These are phyloP conservation scores for Leishmania amazonensis DNA, from an alignment of 208 protist genomes.

Conservation along the genomic window DNA sequence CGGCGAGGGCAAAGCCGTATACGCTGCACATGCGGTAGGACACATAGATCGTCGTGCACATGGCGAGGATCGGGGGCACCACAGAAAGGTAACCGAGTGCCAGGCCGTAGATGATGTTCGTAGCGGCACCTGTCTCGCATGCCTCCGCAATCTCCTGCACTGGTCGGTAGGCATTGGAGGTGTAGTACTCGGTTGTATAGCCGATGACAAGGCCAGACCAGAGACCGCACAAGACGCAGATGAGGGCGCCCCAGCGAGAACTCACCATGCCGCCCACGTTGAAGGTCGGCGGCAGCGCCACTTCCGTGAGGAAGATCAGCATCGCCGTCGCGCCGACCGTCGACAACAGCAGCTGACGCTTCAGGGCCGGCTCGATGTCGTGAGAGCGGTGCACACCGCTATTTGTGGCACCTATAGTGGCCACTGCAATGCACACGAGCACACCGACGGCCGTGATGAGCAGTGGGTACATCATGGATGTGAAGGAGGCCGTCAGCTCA, in stretches of 20 bases:
- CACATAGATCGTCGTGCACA: slow-evolving; percentile 86
- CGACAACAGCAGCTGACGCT: slow-evolving; percentile 80
- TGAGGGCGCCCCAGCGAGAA: slow-evolving; percentile 64
- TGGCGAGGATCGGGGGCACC: slow-evolving; percentile 88
- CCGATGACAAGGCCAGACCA: slow-evolving; percentile 89
- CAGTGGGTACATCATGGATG: slow-evolving; percentile 90
- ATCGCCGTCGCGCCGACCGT: slow-evolving; percentile 71
- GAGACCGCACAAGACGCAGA: slow-evolving; percentile 82
- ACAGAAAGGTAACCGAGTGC: slow-evolving; percentile 94
- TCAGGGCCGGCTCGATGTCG: slow-evolving; percentile 82
- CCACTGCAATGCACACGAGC: slow-evolving; percentile 75
- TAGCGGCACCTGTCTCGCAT: slow-evolving; percentile 88
- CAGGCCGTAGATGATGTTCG: slow-evolving; percentile 95
- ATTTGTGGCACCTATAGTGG: slow-evolving; percentile 60
- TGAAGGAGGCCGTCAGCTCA: slow-evolving; percentile 66
- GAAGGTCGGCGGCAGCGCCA: slow-evolving; percentile 67
- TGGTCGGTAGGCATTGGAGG: slow-evolving; percentile 85
- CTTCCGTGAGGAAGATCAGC: slow-evolving; percentile 58
- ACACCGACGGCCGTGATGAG: slow-evolving; percentile 84
- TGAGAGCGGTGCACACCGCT: slow-evolving; percentile 49
- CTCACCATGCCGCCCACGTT: slow-evolving; percentile 37
- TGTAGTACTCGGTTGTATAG: slow-evolving; percentile 94
- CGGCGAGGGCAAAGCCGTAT: slow-evolving; percentile 94
- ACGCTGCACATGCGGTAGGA: slow-evolving; percentile 76
- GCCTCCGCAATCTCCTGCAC: slow-evolving; percentile 83